Percentiles rank a stretch among this genome's conserved stretches.
Evolutionary conservation across 768 basidiomycete species (phyloP).

Genomic region (Lactarius quietus): DNA sequence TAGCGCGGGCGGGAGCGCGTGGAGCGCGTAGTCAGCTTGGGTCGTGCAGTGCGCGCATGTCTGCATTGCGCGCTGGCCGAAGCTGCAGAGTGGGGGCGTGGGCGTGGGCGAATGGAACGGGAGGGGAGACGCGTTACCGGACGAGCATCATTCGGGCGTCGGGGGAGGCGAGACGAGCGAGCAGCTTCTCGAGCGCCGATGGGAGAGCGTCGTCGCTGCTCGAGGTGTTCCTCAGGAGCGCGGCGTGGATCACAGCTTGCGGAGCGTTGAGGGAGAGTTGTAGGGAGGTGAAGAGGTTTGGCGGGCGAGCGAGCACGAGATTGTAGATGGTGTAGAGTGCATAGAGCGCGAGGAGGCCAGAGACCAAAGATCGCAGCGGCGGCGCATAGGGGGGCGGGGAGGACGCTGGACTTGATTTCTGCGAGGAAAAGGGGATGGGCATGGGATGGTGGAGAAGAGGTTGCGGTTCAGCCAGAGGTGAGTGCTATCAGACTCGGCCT

Average conservation of each 20-base stretch:
- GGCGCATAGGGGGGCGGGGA: slow-evolving; percentile 2
- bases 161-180: slow-evolving; percentile 23
- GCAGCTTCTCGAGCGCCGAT: slow-evolving; percentile 20
- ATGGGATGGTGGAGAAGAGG: background rate
- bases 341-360: slow-evolving; percentile 19
- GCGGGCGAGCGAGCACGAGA: slow-evolving; percentile 19
- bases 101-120: too few relatives aligned
- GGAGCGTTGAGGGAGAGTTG: slow-evolving; percentile 20
- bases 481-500: background rate
- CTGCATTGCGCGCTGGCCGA: slow-evolving; percentile 22
- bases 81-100: slow-evolving; percentile 4
- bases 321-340: slow-evolving; percentile 19
- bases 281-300: slow-evolving; percentile 24
- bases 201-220: background rate
- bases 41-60: slow-evolving; percentile 21
- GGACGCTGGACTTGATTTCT: background rate
- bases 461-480: slow-evolving; percentile 1
- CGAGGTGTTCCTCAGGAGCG: background rate
- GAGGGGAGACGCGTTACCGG: slow-evolving; percentile 8
- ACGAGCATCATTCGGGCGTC: slow-evolving; percentile 23
- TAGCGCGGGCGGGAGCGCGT: slow-evolving; percentile 20
- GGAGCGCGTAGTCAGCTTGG: slow-evolving; percentile 21
- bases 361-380: slow-evolving; percentile 8
- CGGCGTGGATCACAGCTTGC: slow-evolving; percentile 12
- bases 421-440: background rate